phyloP scores from a whole-genome alignment of 148 eudicot species.

The Chenopodium suecicum region DNA sequence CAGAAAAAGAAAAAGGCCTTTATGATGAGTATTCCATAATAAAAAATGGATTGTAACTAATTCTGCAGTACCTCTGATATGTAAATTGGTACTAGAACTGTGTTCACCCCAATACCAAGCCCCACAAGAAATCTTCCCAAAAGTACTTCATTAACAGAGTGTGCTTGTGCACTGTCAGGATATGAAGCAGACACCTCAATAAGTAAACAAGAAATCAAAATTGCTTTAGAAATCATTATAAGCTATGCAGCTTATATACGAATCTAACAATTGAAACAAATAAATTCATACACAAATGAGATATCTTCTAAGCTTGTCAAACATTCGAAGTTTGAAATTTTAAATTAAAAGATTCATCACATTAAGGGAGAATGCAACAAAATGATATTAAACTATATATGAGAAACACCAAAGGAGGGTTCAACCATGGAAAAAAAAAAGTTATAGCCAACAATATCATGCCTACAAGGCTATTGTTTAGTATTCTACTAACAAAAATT shows the following conservation, averaged over 20 bases:
- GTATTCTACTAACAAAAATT: neutral
- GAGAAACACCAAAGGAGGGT: neutral
- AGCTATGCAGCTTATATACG: neutral
- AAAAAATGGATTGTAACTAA: neutral
- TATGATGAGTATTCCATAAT: neutral
- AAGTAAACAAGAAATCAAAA: neutral
- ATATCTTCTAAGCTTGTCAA: neutral
- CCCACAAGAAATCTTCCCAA: constrained; percentile 85
- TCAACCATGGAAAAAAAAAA: no score
- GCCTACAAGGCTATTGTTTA: neutral
- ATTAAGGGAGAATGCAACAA: neutral
- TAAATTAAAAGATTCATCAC: no score
- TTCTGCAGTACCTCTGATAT: constrained; percentile 69
- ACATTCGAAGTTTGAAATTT: no score
- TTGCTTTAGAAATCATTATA: neutral
- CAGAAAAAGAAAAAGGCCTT: neutral
- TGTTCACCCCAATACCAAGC: constrained; percentile 84
- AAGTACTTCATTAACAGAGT: constrained; percentile 62
- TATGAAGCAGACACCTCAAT: constrained; percentile 6
- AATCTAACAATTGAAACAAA: neutral
- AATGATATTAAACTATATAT: no score
- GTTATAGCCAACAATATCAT: neutral
- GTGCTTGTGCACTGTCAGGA: constrained; percentile 73
- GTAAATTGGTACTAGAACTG: constrained; percentile 79
- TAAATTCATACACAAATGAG: neutral